Base-by-base conservation (phyloP, 371 early-diverging fungal genomes). In the Haplosporangium sp. region DNA sequence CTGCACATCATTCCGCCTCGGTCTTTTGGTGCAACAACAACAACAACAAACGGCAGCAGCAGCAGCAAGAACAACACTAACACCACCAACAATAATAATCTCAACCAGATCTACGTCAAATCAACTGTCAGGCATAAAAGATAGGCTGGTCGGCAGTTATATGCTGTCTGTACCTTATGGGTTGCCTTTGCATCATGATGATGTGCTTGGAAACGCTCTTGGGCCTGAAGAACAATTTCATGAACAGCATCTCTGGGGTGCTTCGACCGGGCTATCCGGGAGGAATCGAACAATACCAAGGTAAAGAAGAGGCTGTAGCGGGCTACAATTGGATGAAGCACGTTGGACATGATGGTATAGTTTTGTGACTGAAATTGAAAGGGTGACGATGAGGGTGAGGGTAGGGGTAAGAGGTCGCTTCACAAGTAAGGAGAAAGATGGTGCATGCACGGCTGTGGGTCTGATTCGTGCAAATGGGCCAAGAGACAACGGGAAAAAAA, bases 271-370 rank as follows among this genome's bases (percentile, higher is more conserved):
- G 69, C 64, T n/a, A 74, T 1, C 12, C 47, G 60, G 52, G 75
- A 74, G 21, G 75, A 69, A 53, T 68, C 69, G 36, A 64, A 74
- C 48, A 65, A 42, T 42, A 41, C 75, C 11, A 74, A 38, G 5
- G 65, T 64, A 55, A 69, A 74, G 59, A 74, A 74, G 51, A 69
- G 65, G 69, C 75, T 68, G 75, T 74, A 74, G 47, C 69, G 75
- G 50, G 69, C 65, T 40, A 74, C 64, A 18, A 74, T 68, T 10
- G 75, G 75, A 21, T 47, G 45, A 12, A 74, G 69, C 37, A 74
- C 41, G 57, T 74, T 74, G 62, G 75, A 74, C 75, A 74, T 74
- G 67, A 40, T 55, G 55, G 45, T 58, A 52, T 16, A 14, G 41
- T 36, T 36, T 40, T 47, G 14, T 29, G 52, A 29, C 5, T 6